A percentile compares a stretch with the other conserved stretches of the same genome.
These are phyloP conservation scores for Prorocentrum cordatum DNA, from an alignment of 169 alveolate genomes.

Conservation along the genomic window DNA sequence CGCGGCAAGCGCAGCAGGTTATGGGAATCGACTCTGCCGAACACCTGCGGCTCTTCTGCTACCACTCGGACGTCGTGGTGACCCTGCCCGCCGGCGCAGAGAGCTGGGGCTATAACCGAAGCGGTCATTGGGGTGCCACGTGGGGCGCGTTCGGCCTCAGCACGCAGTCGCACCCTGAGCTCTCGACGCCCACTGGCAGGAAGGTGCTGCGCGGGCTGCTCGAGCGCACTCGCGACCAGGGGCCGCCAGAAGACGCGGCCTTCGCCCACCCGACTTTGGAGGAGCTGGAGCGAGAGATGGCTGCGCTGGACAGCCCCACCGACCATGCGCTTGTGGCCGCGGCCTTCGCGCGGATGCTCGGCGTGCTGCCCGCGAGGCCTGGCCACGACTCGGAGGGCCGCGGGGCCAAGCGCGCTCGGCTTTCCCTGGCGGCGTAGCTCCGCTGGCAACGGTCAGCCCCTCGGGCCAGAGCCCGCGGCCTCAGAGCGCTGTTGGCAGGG, in stretches of 20 bases:
- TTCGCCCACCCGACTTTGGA: neutral
- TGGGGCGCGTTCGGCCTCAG: neutral
- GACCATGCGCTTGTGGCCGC: slow-evolving; percentile 1
- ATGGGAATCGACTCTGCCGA: neutral
- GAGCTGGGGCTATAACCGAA: slow-evolving; percentile 24
- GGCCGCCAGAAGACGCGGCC: neutral
- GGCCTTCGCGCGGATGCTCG: slow-evolving; percentile 19
- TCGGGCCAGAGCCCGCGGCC: too few species aligned
- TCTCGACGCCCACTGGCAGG: slow-evolving; percentile 20
- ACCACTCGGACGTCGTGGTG: slow-evolving; percentile 26
- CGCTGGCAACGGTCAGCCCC: too few species aligned
- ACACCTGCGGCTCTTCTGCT: neutral
- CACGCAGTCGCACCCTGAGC: slow-evolving; percentile 40
- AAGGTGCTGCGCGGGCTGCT: neutral
- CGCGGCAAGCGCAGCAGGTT: neutral
- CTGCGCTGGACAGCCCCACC: neutral
- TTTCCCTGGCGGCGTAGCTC: too few species aligned
- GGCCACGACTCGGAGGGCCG: too few species aligned
- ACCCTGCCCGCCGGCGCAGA: neutral
- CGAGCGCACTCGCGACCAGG: slow-evolving; percentile 1
- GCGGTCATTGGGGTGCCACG: slow-evolving; percentile 49
- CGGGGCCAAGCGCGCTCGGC: too few species aligned
- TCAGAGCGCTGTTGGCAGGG: too few species aligned
- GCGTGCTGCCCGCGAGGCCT: slow-evolving; percentile 27
- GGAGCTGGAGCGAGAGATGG: neutral